Evolutionary conservation across 2,329 filamentous ascomycete genomes (phyloP).

Genomic region (Leptoxyphium fumago): DNA sequence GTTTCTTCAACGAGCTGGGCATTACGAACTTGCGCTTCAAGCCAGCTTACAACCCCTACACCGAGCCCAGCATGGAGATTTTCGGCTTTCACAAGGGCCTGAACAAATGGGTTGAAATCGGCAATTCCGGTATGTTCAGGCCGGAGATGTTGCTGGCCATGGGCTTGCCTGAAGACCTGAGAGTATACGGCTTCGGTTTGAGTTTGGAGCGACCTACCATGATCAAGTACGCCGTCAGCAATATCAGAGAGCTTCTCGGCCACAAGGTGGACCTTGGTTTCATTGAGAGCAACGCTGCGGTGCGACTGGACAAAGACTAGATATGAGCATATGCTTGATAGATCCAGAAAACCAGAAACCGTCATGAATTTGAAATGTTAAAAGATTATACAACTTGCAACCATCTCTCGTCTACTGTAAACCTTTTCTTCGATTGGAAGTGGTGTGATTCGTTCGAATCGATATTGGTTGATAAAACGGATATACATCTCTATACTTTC

Average conservation of each 20-base stretch:
- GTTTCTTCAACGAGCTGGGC: conserved; percentile 95
- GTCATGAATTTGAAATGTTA: too few species aligned
- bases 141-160: conserved; percentile 94
- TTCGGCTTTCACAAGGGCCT: conserved; percentile 88
- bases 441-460: too few species aligned
- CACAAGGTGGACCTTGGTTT: conserved; percentile 93
- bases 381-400: too few species aligned
- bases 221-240: conserved; percentile 72
- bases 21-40: conserved; percentile 83
- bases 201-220: conserved; percentile 90
- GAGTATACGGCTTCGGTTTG: conserved; percentile 88
- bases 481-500: too few species aligned
- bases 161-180: conserved; percentile 81
- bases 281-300: conserved; percentile 80
- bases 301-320: conserved; percentile 71
- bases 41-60: conserved; percentile 91
- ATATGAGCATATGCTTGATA: neutral
- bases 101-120: conserved; percentile 88
- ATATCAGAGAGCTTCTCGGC: conserved; percentile 82
- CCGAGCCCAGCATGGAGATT: conserved; percentile 94
- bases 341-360: too few species aligned
- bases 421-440: too few species aligned
- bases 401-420: too few species aligned
- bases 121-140: conserved; percentile 97
- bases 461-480: too few species aligned